These are phyloP conservation scores for Jamesozyma hellenica DNA, from an alignment of 805 yeast species.

Conservation along the genomic window DNA sequence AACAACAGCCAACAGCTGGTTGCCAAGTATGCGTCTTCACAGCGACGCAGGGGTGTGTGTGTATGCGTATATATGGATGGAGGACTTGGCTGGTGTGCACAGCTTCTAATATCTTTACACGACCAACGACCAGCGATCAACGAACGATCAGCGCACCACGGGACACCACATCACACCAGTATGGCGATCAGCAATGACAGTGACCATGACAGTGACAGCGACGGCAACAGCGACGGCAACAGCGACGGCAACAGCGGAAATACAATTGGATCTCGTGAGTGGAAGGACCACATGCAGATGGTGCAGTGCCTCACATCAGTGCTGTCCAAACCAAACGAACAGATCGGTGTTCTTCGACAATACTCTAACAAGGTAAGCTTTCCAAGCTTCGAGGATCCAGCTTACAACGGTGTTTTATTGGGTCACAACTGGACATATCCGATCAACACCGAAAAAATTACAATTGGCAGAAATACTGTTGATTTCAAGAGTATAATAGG, in stretches of 20 bases:
- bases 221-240: neutral
- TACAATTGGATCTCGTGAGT: too few relatives aligned
- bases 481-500: neutral
- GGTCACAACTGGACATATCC: slow-evolving; percentile 91
- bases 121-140: too few relatives aligned
- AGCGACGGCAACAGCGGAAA: neutral
- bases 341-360: slow-evolving; percentile 61
- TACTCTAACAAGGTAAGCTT: slow-evolving; percentile 60
- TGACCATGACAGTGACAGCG: neutral
- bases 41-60: too few relatives aligned
- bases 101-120: too few relatives aligned
- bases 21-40: too few relatives aligned
- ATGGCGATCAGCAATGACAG: neutral
- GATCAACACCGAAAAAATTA: slow-evolving; percentile 62
- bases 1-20: too few relatives aligned
- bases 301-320: slow-evolving; percentile 65
- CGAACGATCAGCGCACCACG: too few relatives aligned
- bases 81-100: too few relatives aligned
- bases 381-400: slow-evolving; percentile 68
- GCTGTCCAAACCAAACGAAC: slow-evolving; percentile 59
- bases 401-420: slow-evolving; percentile 74
- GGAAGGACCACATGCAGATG: slow-evolving; percentile 36
- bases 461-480: slow-evolving; percentile 75
- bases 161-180: too few relatives aligned
- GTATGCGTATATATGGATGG: too few relatives aligned